These are phyloP conservation scores for Omphalea diandra DNA, from an alignment of 441 rosid genomes.

Conservation along the genomic window DNA sequence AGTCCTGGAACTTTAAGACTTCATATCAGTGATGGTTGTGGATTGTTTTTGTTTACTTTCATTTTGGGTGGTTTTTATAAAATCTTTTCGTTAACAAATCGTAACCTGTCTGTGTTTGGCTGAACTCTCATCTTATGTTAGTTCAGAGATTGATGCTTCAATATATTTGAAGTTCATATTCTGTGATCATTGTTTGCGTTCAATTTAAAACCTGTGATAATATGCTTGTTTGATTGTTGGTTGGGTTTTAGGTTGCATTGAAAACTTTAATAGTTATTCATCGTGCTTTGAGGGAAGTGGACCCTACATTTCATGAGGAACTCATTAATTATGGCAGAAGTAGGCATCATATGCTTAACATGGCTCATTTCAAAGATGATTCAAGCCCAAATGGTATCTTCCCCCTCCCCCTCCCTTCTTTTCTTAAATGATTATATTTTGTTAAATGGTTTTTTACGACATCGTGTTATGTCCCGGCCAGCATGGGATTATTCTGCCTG, in stretches of 20 bases:
- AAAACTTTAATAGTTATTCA: conserved; percentile 91
- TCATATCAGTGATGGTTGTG: neutral
- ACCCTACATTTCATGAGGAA: conserved; percentile 94
- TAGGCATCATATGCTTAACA: conserved; percentile 87
- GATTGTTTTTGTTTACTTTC: neutral
- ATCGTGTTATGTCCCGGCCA: conserved; percentile 35
- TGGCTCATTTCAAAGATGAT: conserved; percentile 97
- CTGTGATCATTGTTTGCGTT: neutral
- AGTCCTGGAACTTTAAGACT: neutral
- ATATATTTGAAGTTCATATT: neutral
- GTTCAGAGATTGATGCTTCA: neutral
- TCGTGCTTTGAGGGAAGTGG: conserved; percentile 97
- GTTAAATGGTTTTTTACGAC: conserved; percentile 23
- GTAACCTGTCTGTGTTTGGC: neutral
- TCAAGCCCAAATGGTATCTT: conserved; percentile 88
- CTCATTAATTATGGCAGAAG: conserved; percentile 87
- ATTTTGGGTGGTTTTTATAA: neutral
- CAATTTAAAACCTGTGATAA: neutral
- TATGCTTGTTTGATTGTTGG: conserved; percentile 10
- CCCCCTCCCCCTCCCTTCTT: neutral
- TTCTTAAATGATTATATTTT: conserved; percentile 8
- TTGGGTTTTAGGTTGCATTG: conserved; percentile 70
- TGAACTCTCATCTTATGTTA: neutral
- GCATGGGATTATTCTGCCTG: conserved; percentile 96
- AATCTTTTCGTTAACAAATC: neutral